Conservation (phyloP, 2,329 filamentous ascomycete genomes). For the Ceratocystis destructans region DNA sequence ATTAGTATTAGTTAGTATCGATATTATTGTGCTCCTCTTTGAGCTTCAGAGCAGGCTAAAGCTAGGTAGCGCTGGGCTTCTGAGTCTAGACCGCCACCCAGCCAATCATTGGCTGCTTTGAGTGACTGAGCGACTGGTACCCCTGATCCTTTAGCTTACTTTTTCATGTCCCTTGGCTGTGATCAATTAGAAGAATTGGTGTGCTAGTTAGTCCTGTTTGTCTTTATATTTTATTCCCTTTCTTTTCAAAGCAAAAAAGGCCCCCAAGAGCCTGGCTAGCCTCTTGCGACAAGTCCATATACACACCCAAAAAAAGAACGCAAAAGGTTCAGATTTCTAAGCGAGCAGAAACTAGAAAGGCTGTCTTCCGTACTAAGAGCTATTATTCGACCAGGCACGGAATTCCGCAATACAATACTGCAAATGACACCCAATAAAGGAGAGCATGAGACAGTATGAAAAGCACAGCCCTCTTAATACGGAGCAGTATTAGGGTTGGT, state of each 20-base stretch:
- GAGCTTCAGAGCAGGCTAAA: no score
- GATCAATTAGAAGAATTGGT: neutral
- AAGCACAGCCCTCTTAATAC: no score
- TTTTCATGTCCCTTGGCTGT: conserved; percentile 1
- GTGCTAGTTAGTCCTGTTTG: neutral
- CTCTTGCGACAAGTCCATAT: neutral
- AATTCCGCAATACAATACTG: neutral
- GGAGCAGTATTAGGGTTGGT: neutral
- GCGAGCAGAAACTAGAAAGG: neutral
- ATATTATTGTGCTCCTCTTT: no score
- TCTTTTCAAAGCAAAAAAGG: neutral
- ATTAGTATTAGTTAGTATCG: no score
- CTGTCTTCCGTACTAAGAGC: neutral
- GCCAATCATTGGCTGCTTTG: neutral
- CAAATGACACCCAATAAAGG: neutral
- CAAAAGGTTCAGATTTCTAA: neutral
- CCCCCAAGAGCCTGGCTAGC: neutral
- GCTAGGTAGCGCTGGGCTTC: neutral
- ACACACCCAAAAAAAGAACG: neutral
- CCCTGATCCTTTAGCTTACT: conserved; percentile 4
- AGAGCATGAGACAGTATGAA: neutral
- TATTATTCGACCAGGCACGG: neutral
- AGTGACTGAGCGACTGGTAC: neutral
- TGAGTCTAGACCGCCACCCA: neutral
- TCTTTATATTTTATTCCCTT: neutral